Base-by-base conservation (phyloP, 768 basidiomycete genomes). In the Mycena vulgaris region DNA sequence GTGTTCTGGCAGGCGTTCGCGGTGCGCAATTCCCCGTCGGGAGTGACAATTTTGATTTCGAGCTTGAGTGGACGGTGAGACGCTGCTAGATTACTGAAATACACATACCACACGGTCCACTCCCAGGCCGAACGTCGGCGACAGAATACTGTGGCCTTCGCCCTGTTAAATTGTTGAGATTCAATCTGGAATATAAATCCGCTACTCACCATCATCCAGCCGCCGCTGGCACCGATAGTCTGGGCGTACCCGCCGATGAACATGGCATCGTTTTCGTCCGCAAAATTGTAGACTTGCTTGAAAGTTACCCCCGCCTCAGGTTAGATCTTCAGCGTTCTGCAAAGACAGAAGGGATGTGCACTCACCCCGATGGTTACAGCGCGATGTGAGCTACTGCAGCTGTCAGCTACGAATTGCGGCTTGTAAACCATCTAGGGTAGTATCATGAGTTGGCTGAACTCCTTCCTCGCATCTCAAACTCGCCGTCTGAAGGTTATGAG, bases 41-140 rank as follows among this genome's bases (percentile, higher is more conserved):
- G 82, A 1, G 84, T 85, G 53, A 87, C 81, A 30, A 87, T 77
- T 51, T 81, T 81, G 71, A 84, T 82, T 65, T 80, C 70, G 19
- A 81, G 71, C 68, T 69, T 13, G 1, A 39, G 33, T 5, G 28
- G 10, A n/a, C 9, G 5, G 2, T 52, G 17, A 55, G 9, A 1
- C 5, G 17, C 33, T 35, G 33, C 4, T 21, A n/a, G 2, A 11
- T 3, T 23, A 23, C 5, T 8, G 33, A n/a, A 35, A 21, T 8
- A 31, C 8, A 31, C 52, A 9, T 35, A 68, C 67, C 11, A 75
- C 75, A 30, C 79, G 75, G 69, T 82, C 82, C 0, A 77, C 80
- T 14, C 75, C 76, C 48, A 80, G 77, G 53, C 83, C 83, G 53
- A 76, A 77, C 1, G 66, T 70, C 1, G 83, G 78, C 8, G 77